Conservation (phyloP, 495 filamentous ascomycete species). For the Lasiosphaeria miniovina region DNA sequence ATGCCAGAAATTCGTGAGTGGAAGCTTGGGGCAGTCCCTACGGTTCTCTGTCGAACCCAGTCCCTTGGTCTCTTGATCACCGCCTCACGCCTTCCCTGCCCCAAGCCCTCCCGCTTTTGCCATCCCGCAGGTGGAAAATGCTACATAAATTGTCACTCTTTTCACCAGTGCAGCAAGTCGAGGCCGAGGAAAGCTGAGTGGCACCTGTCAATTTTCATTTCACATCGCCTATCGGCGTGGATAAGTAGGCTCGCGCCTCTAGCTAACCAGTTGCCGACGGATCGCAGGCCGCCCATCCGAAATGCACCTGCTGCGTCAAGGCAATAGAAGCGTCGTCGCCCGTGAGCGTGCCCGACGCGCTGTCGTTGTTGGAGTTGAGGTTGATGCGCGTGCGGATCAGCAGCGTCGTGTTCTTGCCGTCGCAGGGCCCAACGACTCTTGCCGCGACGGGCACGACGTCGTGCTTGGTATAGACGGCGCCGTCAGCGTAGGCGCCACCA, state of each 20-base stretch:
- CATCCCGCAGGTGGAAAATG: too few relatives aligned
- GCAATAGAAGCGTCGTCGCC: constrained; percentile 48
- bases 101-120: too few relatives aligned
- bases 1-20: too few relatives aligned
- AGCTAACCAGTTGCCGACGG: not conserved
- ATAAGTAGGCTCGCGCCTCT: not conserved
- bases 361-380: constrained; percentile 33
- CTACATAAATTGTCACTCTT: too few relatives aligned
- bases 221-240: too few relatives aligned
- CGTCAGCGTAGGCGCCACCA: constrained; percentile 29
- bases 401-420: constrained; percentile 40
- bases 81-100: too few relatives aligned
- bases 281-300: constrained; percentile 26
- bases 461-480: constrained; percentile 47
- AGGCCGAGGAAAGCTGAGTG: too few relatives aligned
- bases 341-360: constrained; percentile 38
- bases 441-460: constrained; percentile 41
- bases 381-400: constrained; percentile 47
- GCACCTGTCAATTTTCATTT: too few relatives aligned
- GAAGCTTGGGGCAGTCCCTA: too few relatives aligned
- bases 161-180: too few relatives aligned
- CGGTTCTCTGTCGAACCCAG: too few relatives aligned
- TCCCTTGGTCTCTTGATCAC: too few relatives aligned
- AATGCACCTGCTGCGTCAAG: constrained; percentile 46
- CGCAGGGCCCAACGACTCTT: constrained; percentile 42